These are phyloP conservation scores for Ichthyophthirius multifiliis DNA, from an alignment of 169 alveolate genomes.

Conservation along the genomic window DNA sequence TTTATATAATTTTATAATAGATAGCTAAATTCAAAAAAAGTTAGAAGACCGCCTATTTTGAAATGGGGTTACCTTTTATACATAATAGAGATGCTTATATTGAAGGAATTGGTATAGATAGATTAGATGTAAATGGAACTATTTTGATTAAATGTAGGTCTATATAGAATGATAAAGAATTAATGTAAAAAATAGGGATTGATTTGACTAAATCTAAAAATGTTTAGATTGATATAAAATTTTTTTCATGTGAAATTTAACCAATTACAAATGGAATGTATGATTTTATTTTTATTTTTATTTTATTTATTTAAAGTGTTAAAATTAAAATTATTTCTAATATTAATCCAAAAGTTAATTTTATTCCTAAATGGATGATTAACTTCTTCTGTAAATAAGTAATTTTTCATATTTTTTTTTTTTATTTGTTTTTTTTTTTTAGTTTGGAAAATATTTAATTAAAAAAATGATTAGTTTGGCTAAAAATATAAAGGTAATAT, in stretches of 20 bases:
- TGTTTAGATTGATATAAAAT: slow-evolving; percentile 9
- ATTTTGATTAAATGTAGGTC: slow-evolving; percentile 12
- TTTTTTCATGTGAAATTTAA: slow-evolving; percentile 21
- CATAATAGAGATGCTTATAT: slow-evolving; percentile 25
- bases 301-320: neutral
- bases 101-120: slow-evolving; percentile 20
- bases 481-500: neutral
- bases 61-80: slow-evolving; percentile 17
- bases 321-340: slow-evolving; percentile 12
- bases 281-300: neutral
- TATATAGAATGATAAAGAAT: slow-evolving; percentile 8
- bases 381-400: slow-evolving; percentile 15
- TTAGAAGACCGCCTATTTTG: slow-evolving; percentile 25
- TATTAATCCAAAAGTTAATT: slow-evolving; percentile 30
- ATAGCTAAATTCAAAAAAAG: neutral
- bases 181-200: neutral
- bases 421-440: neutral
- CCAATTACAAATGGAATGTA: neutral
- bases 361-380: slow-evolving; percentile 19
- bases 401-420: neutral
- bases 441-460: neutral
- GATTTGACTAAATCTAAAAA: neutral
- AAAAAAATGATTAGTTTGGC: slow-evolving; percentile 11
- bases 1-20: neutral
- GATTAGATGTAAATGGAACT: slow-evolving; percentile 7